Conservation (phyloP, 2,329 filamentous ascomycete genomes). For the Ceratocystis albifundus region DNA sequence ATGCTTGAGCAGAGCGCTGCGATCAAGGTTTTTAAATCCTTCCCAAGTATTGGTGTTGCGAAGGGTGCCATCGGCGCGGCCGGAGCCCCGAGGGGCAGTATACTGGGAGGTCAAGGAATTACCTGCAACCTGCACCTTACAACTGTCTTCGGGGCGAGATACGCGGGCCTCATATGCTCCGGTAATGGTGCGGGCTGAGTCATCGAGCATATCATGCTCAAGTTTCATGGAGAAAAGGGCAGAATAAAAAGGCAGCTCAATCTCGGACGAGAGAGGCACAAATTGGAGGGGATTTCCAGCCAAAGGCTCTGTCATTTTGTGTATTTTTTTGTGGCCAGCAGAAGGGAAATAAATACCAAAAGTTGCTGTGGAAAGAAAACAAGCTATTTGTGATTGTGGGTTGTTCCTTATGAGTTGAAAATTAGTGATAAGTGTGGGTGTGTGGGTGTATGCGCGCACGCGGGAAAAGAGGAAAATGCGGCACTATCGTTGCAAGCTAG, state of each 20-base stretch:
- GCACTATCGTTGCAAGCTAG: too few relatives aligned
- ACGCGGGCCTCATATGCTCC: constrained; percentile 80
- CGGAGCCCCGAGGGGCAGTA: constrained; percentile 58
- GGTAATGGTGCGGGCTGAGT: constrained; percentile 74
- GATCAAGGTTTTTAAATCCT: constrained; percentile 78
- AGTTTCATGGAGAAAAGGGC: constrained; percentile 88
- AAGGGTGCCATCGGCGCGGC: constrained; percentile 83
- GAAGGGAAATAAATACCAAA: constrained; percentile 29
- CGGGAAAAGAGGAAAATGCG: too few relatives aligned
- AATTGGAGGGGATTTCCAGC: constrained; percentile 45
- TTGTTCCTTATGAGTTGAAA: too few relatives aligned
- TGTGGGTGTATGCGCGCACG: too few relatives aligned
- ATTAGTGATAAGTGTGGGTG: too few relatives aligned
- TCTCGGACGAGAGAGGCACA: constrained; percentile 82
- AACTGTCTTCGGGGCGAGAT: constrained; percentile 62
- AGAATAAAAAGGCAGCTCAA: constrained; percentile 90
- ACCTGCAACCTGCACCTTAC: constrained; percentile 80
- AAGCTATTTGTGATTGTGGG: too few relatives aligned
- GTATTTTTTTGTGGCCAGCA: neutral
- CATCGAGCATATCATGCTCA: constrained; percentile 92
- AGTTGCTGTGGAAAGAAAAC: neutral
- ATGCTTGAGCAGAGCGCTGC: constrained; percentile 1
- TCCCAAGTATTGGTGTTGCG: constrained; percentile 95
- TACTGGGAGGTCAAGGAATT: constrained; percentile 55
- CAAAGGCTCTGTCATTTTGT: constrained; percentile 21